Conservation (phyloP, 768 basidiomycete species). For the Mycena latifolia region DNA sequence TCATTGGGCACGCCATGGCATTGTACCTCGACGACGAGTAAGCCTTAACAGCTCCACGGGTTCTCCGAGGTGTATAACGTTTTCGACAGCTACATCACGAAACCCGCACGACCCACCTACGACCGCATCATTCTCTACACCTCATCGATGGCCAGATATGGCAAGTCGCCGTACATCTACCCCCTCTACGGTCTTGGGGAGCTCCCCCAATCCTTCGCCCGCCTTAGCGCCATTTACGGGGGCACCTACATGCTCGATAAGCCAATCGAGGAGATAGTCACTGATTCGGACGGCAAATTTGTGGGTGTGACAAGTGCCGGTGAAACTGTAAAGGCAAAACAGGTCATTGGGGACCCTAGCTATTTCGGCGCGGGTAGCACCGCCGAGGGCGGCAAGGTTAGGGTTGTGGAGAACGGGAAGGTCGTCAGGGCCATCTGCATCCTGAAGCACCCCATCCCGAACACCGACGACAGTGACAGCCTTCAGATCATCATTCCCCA, state of each 20-base stretch:
- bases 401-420: conserved; percentile 93
- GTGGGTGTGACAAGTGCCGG: conserved; percentile 90
- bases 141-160: conserved; percentile 98
- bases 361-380: conserved; percentile 89
- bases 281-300: conserved; percentile 88
- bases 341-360: conserved; percentile 97
- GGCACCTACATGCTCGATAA: conserved; percentile 99
- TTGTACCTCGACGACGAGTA: conserved; percentile 98
- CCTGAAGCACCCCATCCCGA: conserved; percentile 98
- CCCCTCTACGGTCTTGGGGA: conserved; percentile 99
- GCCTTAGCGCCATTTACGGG: conserved; percentile 97
- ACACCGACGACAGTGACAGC: conserved; percentile 95
- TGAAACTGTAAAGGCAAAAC: conserved; percentile 97
- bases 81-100: conserved; percentile 85
- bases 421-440: conserved; percentile 98
- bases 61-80: conserved; percentile 1
- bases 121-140: conserved; percentile 98
- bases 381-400: conserved; percentile 78
- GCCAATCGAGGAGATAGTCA: conserved; percentile 90
- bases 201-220: conserved; percentile 98
- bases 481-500: conserved; percentile 99
- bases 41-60: conserved; percentile 53
- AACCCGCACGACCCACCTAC: conserved; percentile 91
- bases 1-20: conserved; percentile 99
- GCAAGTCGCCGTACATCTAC: conserved; percentile 99